Evolutionary conservation across 2,329 filamentous ascomycete genomes (phyloP), one percentile per base, ranked within the genome.

Genomic region (Alternaria dauci): DNA sequence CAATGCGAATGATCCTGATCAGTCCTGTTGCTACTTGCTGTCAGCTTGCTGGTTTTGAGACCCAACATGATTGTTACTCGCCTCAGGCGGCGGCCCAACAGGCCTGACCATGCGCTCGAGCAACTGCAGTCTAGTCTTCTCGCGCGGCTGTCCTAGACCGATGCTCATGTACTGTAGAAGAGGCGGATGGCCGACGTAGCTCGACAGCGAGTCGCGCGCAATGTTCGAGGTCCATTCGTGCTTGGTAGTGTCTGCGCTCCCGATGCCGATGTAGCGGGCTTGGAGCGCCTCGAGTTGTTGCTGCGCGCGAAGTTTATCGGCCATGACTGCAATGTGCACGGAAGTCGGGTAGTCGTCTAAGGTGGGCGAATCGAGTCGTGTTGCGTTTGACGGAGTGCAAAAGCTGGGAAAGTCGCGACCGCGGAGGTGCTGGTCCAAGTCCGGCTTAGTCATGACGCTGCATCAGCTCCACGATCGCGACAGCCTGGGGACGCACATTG

Each of bases 211-310:
- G 83, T 99, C 95, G 78, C 95, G 93, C 76, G 93, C 88, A 76
- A 98, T 94, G 82, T 98, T 99, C 61, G 91, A 94, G 52, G 91
- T 91, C 93, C 94, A 99, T 82, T 99, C 95, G 89, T 95, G 95
- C 79, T 93, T 96, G 26, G 93, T 96, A 14, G 94, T 98, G 82
- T 99, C 95, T 43, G 94, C 92, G 80, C 97, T 94, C 25, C 95
- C 95, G 4, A 95, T 98, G 70, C 95, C 95, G 73, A 99, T 86
- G 83, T 95, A 97, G 75, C 96, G 96, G 74, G 94, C 90, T 81
- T 99, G 95, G 18, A 98, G 91, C 67, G 93, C 90, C 81, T 99
- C 95, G 76, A 99, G 94, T 80, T 99, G 95, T 81, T 99, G 95
- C 72, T 97, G 92, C 9, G 93, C 95, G 77, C 95, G 94, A 68